Evolutionary conservation across 371 early-diverging fungal species (phyloP).

Genomic region (Rhizopus microsporus): DNA sequence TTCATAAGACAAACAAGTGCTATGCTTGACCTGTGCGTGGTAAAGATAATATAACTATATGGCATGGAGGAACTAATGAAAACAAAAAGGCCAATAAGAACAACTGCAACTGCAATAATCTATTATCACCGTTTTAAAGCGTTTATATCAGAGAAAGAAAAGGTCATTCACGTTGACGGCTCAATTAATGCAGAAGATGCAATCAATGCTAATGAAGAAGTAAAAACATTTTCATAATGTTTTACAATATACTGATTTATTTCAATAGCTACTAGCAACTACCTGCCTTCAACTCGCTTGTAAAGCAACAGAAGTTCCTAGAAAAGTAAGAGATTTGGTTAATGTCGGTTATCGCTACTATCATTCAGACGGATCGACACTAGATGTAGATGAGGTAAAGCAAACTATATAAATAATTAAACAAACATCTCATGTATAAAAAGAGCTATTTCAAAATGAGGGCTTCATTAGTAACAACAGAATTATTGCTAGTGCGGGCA

Average conservation of each 20-base stretch:
- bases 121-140: slow-evolving; percentile 48
- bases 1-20: slow-evolving; percentile 25
- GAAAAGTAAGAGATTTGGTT: slow-evolving; percentile 61
- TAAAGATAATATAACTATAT: not conserved
- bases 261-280: slow-evolving; percentile 42
- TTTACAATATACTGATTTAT: not conserved
- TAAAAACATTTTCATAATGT: slow-evolving; percentile 6
- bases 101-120: slow-evolving; percentile 47
- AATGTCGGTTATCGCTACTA: slow-evolving; percentile 56
- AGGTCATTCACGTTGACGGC: slow-evolving; percentile 14
- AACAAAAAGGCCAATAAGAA: slow-evolving; percentile 42
- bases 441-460: slow-evolving; percentile 50
- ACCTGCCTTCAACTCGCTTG: slow-evolving; percentile 59
- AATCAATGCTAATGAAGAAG: slow-evolving; percentile 38
- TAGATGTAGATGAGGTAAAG: slow-evolving; percentile 44
- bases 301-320: slow-evolving; percentile 55
- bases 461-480: slow-evolving; percentile 45
- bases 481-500: slow-evolving; percentile 46
- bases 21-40: slow-evolving; percentile 25
- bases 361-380: slow-evolving; percentile 40
- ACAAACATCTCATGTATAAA: not conserved
- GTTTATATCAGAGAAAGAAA: slow-evolving; percentile 30
- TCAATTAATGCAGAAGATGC: slow-evolving; percentile 23
- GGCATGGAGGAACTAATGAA: not conserved
- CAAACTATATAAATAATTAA: not conserved